These are phyloP conservation scores for Plasmodium relictum DNA, from an alignment of 169 alveolate species.

Conservation along the genomic window DNA sequence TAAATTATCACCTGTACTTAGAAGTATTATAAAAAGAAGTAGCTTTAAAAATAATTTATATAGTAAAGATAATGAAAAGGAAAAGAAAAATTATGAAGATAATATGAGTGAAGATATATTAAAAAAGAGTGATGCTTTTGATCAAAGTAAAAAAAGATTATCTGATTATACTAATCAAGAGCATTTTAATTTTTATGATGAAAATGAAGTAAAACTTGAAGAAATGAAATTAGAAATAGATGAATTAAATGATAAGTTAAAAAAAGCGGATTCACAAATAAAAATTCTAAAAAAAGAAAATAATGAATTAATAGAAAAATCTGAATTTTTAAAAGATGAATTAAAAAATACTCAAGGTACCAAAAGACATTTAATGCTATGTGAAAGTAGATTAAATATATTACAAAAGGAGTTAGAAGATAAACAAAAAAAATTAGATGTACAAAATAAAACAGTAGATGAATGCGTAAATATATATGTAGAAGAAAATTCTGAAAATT, in stretches of 20 bases:
- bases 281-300: conserved; percentile 39
- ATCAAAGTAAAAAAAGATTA: conserved; percentile 14
- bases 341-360: conserved; percentile 59
- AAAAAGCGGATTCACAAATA: conserved; percentile 23
- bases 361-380: conserved; percentile 63
- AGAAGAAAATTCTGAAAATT: conserved; percentile 75
- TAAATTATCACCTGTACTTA: conserved; percentile 61
- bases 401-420: conserved; percentile 71
- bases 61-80: neutral
- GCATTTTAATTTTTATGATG: conserved; percentile 60
- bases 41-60: conserved; percentile 20
- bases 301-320: conserved; percentile 54
- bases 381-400: conserved; percentile 67
- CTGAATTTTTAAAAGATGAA: conserved; percentile 65
- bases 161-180: conserved; percentile 34
- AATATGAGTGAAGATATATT: neutral
- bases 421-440: conserved; percentile 58
- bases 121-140: conserved; percentile 5
- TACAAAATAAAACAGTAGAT: conserved; percentile 64
- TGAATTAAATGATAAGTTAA: conserved; percentile 57
- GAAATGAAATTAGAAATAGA: conserved; percentile 73
- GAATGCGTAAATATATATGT: conserved; percentile 75
- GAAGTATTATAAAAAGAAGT: conserved; percentile 69
- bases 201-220: conserved; percentile 66
- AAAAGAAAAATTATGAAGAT: neutral